Percentiles rank a stretch among this genome's conserved stretches.
Conservation (phyloP, 75 land plant genomes). For the Selaginella tamariscina region DNA sequence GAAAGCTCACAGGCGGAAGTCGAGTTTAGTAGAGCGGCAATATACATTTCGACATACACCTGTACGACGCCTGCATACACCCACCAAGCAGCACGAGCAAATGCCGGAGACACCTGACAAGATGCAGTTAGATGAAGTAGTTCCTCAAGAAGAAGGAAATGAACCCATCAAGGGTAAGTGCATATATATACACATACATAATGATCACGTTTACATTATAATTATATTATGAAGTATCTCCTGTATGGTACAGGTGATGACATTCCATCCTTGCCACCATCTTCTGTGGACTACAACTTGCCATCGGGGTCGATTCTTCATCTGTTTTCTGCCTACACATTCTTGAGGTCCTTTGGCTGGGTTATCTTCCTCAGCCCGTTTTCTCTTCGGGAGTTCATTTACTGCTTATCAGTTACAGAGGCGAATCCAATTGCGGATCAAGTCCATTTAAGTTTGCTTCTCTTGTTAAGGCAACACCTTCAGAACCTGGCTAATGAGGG, state of each 20-base stretch:
- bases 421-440: conserved; percentile 51
- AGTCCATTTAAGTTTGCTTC: conserved; percentile 57
- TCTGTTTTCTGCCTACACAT: conserved; percentile 59
- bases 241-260: too few relatives aligned
- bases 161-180: too few relatives aligned
- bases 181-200: too few relatives aligned
- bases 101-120: background rate
- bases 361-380: conserved; percentile 73
- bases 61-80: background rate
- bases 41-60: too few relatives aligned
- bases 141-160: background rate
- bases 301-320: conserved; percentile 40
- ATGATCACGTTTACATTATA: too few relatives aligned
- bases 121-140: background rate
- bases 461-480: conserved; percentile 49
- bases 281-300: conserved; percentile 41
- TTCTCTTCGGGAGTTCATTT: conserved; percentile 54
- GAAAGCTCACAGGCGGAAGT: background rate
- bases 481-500: conserved; percentile 38
- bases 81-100: background rate
- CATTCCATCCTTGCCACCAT: conserved; percentile 40
- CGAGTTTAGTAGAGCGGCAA: background rate
- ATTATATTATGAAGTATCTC: too few relatives aligned
- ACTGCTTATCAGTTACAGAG: conserved; percentile 34
- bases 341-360: conserved; percentile 64